Evolutionary conservation across 2,329 filamentous ascomycete genomes (phyloP).

Genomic region (Diaporthe sp.): DNA sequence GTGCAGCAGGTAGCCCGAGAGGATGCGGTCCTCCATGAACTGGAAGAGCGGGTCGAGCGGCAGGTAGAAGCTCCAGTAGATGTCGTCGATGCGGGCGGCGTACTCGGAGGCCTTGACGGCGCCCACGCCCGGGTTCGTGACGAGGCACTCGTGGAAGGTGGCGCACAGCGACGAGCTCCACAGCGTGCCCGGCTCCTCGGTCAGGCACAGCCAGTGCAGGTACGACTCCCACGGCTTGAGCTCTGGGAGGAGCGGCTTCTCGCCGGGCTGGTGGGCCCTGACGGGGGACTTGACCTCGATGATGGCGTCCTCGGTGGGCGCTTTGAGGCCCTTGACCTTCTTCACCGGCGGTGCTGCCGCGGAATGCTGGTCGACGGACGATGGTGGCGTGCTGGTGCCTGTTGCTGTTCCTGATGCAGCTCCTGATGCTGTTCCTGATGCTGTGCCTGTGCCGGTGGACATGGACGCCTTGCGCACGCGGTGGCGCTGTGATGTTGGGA

Average conservation of each 20-base stretch:
- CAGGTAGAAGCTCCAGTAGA: slow-evolving; percentile 43
- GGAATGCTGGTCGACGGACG: slow-evolving; percentile 1
- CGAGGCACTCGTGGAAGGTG: slow-evolving; percentile 38
- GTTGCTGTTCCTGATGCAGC: neutral
- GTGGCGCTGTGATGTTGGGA: slow-evolving; percentile 38
- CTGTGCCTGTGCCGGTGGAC: slow-evolving; percentile 17
- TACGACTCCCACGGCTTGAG: slow-evolving; percentile 40
- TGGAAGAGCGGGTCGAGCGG: slow-evolving; percentile 36
- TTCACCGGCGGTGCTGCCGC: neutral
- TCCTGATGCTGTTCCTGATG: neutral
- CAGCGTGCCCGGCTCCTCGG: slow-evolving; percentile 39
- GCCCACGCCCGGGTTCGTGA: neutral
- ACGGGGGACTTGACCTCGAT: slow-evolving; percentile 30
- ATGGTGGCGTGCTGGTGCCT: slow-evolving; percentile 26
- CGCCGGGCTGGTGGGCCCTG: neutral
- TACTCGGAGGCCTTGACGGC: slow-evolving; percentile 32
- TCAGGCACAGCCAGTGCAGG: slow-evolving; percentile 39
- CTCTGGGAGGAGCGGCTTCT: slow-evolving; percentile 10
- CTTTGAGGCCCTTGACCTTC: neutral
- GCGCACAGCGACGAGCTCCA: slow-evolving; percentile 39
- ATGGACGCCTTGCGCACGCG: slow-evolving; percentile 37
- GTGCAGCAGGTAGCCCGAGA: slow-evolving; percentile 40
- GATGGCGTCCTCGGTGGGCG: slow-evolving; percentile 34
- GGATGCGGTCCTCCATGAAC: slow-evolving; percentile 40
- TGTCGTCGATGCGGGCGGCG: slow-evolving; percentile 40